Evolutionary conservation across 345 rosid genomes (phyloP).

Genomic region (Lagerstroemia speciosa): DNA sequence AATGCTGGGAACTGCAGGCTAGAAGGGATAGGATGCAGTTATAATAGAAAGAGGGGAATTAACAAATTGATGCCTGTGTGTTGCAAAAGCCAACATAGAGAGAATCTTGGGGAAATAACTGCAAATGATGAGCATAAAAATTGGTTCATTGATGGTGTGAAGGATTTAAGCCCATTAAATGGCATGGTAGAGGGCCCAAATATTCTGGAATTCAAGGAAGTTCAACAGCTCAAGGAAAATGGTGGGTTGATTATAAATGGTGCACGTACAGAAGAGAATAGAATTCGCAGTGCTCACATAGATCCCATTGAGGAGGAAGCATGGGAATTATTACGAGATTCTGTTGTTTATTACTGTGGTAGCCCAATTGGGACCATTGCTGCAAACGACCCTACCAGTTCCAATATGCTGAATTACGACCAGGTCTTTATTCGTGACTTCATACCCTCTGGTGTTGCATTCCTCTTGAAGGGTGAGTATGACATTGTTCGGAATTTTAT

Average conservation of each 20-base stretch:
- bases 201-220: constrained; percentile 24
- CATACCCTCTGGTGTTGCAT: constrained; percentile 45
- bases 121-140: constrained; percentile 22
- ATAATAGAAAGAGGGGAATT: constrained; percentile 9
- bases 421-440: constrained; percentile 49
- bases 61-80: constrained; percentile 18
- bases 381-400: constrained; percentile 70
- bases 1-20: constrained; percentile 8
- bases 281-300: constrained; percentile 14
- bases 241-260: constrained; percentile 23
- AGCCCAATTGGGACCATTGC: constrained; percentile 87
- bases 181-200: constrained; percentile 16
- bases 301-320: constrained; percentile 74
- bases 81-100: constrained; percentile 40
- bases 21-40: constrained; percentile 12
- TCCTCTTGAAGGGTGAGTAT: constrained; percentile 50
- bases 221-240: constrained; percentile 31
- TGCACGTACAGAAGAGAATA: constrained; percentile 11
- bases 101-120: constrained; percentile 22
- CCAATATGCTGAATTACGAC: constrained; percentile 47
- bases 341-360: constrained; percentile 69
- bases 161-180: constrained; percentile 30
- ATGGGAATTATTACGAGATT: constrained; percentile 64
- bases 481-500: constrained; percentile 43
- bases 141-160: constrained; percentile 36